These are phyloP conservation scores for Ajuga reptans DNA, from an alignment of 305 asterid genomes.

Conservation along the genomic window DNA sequence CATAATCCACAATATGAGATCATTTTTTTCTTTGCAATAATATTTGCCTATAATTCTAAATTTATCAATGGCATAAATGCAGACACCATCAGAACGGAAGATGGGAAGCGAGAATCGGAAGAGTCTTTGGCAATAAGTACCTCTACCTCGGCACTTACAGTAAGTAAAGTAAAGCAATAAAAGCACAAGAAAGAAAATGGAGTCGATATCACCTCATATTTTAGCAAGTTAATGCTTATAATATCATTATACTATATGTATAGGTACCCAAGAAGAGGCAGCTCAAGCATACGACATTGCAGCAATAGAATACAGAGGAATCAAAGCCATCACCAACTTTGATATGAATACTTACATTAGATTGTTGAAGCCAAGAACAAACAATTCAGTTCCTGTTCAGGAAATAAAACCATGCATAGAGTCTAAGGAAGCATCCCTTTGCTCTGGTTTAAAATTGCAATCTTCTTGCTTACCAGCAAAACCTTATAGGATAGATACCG, in stretches of 20 bases:
- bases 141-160: conserved; percentile 71
- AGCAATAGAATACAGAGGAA: conserved; percentile 61
- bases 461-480: conserved; percentile 18
- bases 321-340: conserved; percentile 53
- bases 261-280: conserved; percentile 67
- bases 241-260: not conserved
- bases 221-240: not conserved
- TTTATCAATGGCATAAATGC: conserved; percentile 13
- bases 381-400: conserved; percentile 26
- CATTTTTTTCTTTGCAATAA: not conserved
- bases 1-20: not conserved
- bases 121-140: conserved; percentile 69
- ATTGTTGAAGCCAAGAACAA: conserved; percentile 50
- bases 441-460: conserved; percentile 1
- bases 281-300: conserved; percentile 63
- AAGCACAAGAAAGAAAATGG: not conserved
- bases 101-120: conserved; percentile 74
- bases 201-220: not conserved
- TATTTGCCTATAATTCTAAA: not conserved
- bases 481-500: conserved; percentile 7
- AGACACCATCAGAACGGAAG: conserved; percentile 71
- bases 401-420: conserved; percentile 23
- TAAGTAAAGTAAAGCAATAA: conserved; percentile 41
- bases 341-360: conserved; percentile 48
- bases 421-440: conserved; percentile 3